These are phyloP conservation scores for Primulina tabacum DNA, from an alignment of 257 asterid species.

Conservation along the genomic window DNA sequence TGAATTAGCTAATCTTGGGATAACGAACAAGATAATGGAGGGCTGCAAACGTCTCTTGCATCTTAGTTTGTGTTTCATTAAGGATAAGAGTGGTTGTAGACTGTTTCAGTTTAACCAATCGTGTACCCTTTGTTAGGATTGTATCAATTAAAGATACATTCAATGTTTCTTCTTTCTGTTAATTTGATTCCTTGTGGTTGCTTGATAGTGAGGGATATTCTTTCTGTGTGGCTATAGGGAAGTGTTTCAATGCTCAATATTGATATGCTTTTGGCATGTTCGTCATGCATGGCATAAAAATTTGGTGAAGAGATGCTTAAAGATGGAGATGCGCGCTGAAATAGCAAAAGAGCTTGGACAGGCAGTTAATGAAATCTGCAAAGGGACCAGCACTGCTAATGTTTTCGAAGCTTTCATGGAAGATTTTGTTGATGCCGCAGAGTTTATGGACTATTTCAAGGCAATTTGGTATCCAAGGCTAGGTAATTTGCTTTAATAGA, in stretches of 20 bases:
- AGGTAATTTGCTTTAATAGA: slow-evolving; percentile 40
- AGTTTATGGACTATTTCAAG: slow-evolving; percentile 81
- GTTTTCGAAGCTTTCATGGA: slow-evolving; percentile 55
- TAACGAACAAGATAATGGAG: slow-evolving; percentile 3
- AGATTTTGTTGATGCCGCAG: slow-evolving; percentile 52
- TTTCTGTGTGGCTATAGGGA: slow-evolving; percentile 46
- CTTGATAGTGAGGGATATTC: slow-evolving; percentile 24
- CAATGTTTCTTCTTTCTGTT: slow-evolving; percentile 4
- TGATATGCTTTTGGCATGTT: slow-evolving; percentile 90
- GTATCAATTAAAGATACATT: slow-evolving; percentile 12
- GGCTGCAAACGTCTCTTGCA: slow-evolving; percentile 13
- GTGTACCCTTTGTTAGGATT: not conserved
- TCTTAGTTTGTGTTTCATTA: slow-evolving; percentile 10
- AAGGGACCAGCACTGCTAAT: slow-evolving; percentile 43
- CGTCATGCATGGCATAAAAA: slow-evolving; percentile 95
- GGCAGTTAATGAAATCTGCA: slow-evolving; percentile 52
- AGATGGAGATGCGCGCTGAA: slow-evolving; percentile 45
- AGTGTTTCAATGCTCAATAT: slow-evolving; percentile 77
- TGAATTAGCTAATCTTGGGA: slow-evolving; percentile 10
- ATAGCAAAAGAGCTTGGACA: slow-evolving; percentile 59
- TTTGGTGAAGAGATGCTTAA: slow-evolving; percentile 62
- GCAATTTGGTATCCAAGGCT: slow-evolving; percentile 79
- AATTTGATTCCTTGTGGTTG: slow-evolving; percentile 17
- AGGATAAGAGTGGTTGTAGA: slow-evolving; percentile 1
- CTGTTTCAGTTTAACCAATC: not conserved